Percentiles rank a stretch among this genome's conserved stretches.
Conservation (phyloP, 1,139 yeast genomes). For the Starmera stellimalicola region DNA sequence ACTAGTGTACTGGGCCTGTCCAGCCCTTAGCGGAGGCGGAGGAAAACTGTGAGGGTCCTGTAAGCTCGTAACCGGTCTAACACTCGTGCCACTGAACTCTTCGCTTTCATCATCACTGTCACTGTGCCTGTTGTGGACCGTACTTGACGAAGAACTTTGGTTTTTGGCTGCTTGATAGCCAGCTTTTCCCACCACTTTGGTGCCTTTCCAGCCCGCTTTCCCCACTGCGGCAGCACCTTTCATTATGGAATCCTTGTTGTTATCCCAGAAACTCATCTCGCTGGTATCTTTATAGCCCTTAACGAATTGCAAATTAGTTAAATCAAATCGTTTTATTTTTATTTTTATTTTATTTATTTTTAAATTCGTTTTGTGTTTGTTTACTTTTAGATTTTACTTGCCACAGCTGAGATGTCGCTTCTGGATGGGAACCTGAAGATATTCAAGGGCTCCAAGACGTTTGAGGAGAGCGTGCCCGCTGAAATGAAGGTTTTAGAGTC, state of each 20-base stretch:
- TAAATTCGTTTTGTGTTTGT: background rate
- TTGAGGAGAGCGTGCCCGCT: constrained; percentile 7
- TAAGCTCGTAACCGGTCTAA: constrained; percentile 26
- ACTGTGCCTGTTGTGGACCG: constrained; percentile 4
- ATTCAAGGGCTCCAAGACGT: constrained; percentile 5
- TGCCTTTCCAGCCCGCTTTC: constrained; percentile 25
- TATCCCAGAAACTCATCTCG: constrained; percentile 38
- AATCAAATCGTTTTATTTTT: too few relatives aligned
- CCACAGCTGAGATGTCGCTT: constrained; percentile 1
- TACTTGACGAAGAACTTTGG: constrained; percentile 10
- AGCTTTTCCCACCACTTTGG: constrained; percentile 36
- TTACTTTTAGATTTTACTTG: background rate
- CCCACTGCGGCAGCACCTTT: constrained; percentile 31
- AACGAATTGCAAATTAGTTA: background rate
- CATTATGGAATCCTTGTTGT: constrained; percentile 34
- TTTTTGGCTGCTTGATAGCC: constrained; percentile 36
- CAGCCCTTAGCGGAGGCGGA: constrained; percentile 44
- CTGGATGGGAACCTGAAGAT: constrained; percentile 13
- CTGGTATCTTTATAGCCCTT: constrained; percentile 2
- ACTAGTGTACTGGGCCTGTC: constrained; percentile 23
- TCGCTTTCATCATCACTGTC: constrained; percentile 3
- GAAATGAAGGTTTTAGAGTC: constrained; percentile 5
- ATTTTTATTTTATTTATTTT: background rate
- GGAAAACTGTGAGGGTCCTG: constrained; percentile 37
- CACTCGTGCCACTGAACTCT: constrained; percentile 10